phyloP scores from a whole-genome alignment of 768 basidiomycete genomes.

The Xanthoconium stramineum region DNA sequence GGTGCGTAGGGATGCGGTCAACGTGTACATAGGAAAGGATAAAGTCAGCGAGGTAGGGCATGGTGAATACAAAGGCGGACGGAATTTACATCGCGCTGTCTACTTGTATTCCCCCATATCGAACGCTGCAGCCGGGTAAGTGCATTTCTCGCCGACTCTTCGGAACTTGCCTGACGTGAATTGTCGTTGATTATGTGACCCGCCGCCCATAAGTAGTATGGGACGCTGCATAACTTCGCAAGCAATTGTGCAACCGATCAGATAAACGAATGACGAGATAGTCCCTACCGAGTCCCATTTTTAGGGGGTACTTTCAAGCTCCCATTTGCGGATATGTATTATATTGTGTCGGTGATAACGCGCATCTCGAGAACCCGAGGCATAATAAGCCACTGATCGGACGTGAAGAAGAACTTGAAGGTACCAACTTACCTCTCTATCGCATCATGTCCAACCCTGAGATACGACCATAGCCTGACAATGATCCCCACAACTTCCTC shows the following conservation, averaged over 20 bases:
- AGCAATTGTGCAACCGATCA: background rate
- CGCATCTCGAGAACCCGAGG: background rate
- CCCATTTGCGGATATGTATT: background rate
- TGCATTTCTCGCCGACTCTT: background rate
- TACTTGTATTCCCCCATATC: slow-evolving; percentile 12
- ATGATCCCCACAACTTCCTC: too few relatives aligned
- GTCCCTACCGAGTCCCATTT: background rate
- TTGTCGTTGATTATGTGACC: background rate
- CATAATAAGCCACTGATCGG: too few relatives aligned
- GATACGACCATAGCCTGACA: too few relatives aligned
- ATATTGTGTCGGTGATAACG: background rate
- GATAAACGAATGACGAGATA: background rate
- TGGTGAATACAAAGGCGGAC: slow-evolving; percentile 27
- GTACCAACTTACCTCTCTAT: too few relatives aligned
- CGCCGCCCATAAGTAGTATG: background rate
- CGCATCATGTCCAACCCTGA: too few relatives aligned
- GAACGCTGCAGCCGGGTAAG: background rate
- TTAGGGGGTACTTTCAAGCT: background rate
- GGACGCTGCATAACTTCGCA: background rate
- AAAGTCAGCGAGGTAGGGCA: slow-evolving; percentile 71
- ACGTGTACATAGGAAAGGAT: slow-evolving; percentile 50
- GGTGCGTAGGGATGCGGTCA: slow-evolving; percentile 54
- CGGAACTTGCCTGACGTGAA: slow-evolving; percentile 1
- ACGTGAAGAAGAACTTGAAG: too few relatives aligned
- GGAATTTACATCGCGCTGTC: background rate